Evolutionary conservation across 192 early-diverging fungal species (phyloP), one percentile per base, ranked within the genome.

Genomic region (Linnemannia elongata): DNA sequence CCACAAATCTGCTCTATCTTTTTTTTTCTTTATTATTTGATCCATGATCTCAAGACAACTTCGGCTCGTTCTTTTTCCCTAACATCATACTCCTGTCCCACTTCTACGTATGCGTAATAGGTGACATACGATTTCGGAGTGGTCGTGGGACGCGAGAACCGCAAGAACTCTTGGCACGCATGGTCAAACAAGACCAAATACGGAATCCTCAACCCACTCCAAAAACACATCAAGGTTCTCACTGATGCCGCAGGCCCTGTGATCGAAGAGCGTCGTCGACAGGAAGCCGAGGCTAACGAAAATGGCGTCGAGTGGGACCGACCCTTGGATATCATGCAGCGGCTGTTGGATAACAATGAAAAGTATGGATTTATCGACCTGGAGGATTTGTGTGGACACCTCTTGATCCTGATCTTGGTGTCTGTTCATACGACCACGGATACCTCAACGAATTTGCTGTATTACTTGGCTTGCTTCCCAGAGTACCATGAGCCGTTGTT

Each of bases 361-460:
- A 88, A 90, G 47, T 82, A 90, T 68, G 49, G 52, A 0, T 87
- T 87, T 63, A 52, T 81, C 9, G 85, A 87, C 54, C 39, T 81
- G 0, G 85, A 87, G 45, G 85, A 87, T n/a, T 30, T 87, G 20
- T 87, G 85, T 69, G 85, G 85, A 17, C 82, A 88, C 35, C 57
- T 88, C 4, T 60, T 89, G 71, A 42, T 88, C 9, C 63, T 91
- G 20, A 63, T 91, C 68, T 66, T 90, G 70, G 88, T 81, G 17
- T 87, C 85, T 2, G 86, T 90, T 3, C 86, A 87, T 39, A 90
- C 90, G 0, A 90, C 90, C 1, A 75, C 82, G 6, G 84, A 84
- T 4, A 81, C 82, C 0, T 80, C 88, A 12, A 75, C 77, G 2
- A 81, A 77, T 49, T 44, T 88, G 18, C 69, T 83, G 22, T 88